These are phyloP conservation scores for Acorus gramineus DNA, from an alignment of 106 monocot species.

Conservation along the genomic window DNA sequence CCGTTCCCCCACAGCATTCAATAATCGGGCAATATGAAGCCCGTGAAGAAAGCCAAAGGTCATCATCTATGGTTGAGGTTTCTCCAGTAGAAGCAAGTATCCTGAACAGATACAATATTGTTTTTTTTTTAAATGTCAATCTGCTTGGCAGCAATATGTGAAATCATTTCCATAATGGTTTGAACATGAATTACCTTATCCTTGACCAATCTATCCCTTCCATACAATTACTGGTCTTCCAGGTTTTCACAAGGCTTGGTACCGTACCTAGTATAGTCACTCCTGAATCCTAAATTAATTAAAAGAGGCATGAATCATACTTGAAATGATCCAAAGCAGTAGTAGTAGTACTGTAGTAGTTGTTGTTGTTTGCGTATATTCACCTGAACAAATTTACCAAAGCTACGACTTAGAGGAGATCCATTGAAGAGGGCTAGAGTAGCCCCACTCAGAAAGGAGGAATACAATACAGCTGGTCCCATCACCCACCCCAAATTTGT, in stretches of 20 bases:
- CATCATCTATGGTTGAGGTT: conserved; percentile 80
- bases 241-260: conserved; percentile 78
- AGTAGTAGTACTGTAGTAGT: no score
- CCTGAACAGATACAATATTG: conserved; percentile 21
- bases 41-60: conserved; percentile 84
- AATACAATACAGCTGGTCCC: conserved; percentile 66
- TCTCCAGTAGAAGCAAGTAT: conserved; percentile 63
- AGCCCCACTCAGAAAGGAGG: conserved; percentile 68
- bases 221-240: conserved; percentile 84
- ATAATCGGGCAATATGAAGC: conserved; percentile 60
- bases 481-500: conserved; percentile 93
- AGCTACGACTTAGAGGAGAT: conserved; percentile 70
- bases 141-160: neutral
- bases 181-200: conserved; percentile 44
- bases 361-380: neutral
- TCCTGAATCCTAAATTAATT: conserved; percentile 60
- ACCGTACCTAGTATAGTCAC: conserved; percentile 84
- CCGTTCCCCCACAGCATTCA: conserved; percentile 92
- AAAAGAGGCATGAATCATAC: neutral
- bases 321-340: no score
- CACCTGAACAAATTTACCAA: conserved; percentile 94
- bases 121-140: neutral
- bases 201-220: conserved; percentile 77
- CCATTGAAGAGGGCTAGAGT: conserved; percentile 85
- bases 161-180: no score